Conservation (phyloP, 345 rosid genomes). For the Eucalyptus shirleyi region DNA sequence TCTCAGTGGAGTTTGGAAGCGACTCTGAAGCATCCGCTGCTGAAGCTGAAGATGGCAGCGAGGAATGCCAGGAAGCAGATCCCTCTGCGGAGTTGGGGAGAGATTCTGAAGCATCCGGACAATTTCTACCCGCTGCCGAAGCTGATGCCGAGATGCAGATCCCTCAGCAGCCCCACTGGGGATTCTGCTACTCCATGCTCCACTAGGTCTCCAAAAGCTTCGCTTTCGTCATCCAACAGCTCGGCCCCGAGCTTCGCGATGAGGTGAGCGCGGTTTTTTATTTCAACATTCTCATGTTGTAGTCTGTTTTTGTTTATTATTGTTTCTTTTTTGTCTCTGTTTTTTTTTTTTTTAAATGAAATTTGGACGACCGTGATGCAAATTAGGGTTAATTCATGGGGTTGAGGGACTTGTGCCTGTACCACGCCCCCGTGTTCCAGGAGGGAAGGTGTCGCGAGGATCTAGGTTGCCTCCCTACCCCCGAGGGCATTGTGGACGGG, state of each 20-base stretch:
- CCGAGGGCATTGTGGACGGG: too few species aligned
- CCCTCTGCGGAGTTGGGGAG: constrained; percentile 47
- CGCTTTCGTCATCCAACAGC: constrained; percentile 78
- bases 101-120: constrained; percentile 60
- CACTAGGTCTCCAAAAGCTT: constrained; percentile 79
- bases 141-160: constrained; percentile 78
- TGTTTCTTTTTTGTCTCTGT: too few species aligned
- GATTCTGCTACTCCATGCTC: constrained; percentile 76
- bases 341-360: too few species aligned
- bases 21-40: too few species aligned
- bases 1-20: constrained; percentile 6
- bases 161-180: constrained; percentile 82
- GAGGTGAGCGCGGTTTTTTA: constrained; percentile 31
- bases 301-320: background rate
- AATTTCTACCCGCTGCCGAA: constrained; percentile 68
- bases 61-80: background rate
- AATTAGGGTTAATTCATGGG: too few species aligned
- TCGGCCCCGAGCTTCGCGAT: constrained; percentile 55
- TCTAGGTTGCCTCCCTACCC: too few species aligned
- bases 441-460: too few species aligned
- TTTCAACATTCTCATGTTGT: background rate
- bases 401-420: too few species aligned
- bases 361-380: too few species aligned
- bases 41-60: too few species aligned
- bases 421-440: too few species aligned